Evolutionary conservation across 768 basidiomycete species (phyloP), one percentile per base, ranked within the genome.

Genomic region (Neoboletus brunneissimus): DNA sequence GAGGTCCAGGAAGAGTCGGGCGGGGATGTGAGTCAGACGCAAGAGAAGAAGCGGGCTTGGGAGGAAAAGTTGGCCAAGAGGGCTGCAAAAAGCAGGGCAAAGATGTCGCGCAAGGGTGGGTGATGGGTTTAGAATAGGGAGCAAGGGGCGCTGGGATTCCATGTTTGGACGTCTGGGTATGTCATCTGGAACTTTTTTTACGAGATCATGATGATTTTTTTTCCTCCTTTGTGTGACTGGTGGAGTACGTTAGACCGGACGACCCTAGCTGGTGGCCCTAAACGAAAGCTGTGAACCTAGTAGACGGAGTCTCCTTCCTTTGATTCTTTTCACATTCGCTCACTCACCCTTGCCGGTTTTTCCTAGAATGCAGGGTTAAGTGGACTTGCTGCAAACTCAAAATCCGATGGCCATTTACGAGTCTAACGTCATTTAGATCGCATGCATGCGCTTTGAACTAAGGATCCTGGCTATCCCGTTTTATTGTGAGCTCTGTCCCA

Each of bases 21-120:
- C 37, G 78, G 71, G 23, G 80, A 79, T 48, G 68, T 91, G 48
- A 91, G 89, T 64, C 73, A 78, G 49, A 91, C 88, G 27, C 89
- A 91, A 73, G 76, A 81, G 64, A 88, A 81, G 74, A 91, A 90
- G 69, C 74, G 73, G 59, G 65, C 67, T 44, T 71, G 76, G 67
- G 73, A 75, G 53, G 71, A 78, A 56, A 75, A 76, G 58, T 63
- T 69, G 46, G 73, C 75, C 15, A 73, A 67, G 57, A 67, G 77
- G 52, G 72, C 69, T 57, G 68, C 72, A 32, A 76, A 73, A 57
- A 52, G 61, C 29, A 67, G 56, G 56, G 70, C 70, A 31, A 66
- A 64, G 59, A 29, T 70, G 8, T 60, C 66, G 42, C 67, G 67
- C 40, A 70, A 59, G 60, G 55, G 44, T 40, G 53, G 48, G 34